These are phyloP conservation scores for Przewalskia tangutica DNA, from an alignment of 257 asterid genomes.

Conservation along the genomic window DNA sequence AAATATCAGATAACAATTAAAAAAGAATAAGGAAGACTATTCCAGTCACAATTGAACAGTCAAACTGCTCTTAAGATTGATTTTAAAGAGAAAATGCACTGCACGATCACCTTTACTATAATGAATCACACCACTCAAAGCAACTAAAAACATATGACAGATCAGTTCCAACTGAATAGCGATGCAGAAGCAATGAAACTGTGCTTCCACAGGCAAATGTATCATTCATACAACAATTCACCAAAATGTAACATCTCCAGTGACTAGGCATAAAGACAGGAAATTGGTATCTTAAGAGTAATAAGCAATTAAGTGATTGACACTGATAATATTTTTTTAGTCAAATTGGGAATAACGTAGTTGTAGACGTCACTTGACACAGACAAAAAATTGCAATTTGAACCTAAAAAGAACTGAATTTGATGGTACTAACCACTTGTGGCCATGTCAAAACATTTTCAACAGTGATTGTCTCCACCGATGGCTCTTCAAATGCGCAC, in stretches of 20 bases:
- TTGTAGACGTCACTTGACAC: background rate
- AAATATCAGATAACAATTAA: background rate
- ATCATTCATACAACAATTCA: background rate
- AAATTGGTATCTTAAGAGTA: too few relatives aligned
- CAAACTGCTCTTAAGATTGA: background rate
- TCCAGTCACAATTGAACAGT: background rate
- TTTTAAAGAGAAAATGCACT: background rate
- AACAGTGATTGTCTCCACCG: conserved; percentile 73
- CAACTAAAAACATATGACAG: background rate
- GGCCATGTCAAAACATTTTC: conserved; percentile 98
- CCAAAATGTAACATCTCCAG: background rate
- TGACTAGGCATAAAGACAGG: background rate
- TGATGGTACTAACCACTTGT: conserved; percentile 64
- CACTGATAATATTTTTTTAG: too few relatives aligned
- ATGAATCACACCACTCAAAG: background rate
- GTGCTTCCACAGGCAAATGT: background rate
- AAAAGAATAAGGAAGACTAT: background rate
- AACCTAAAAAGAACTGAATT: conserved; percentile 2
- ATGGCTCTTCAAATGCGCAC: conserved; percentile 99
- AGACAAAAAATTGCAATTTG: background rate
- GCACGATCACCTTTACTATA: background rate
- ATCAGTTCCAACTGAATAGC: background rate
- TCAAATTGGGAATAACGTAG: too few relatives aligned
- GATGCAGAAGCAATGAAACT: background rate
- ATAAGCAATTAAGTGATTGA: too few relatives aligned